These are phyloP conservation scores for Rhizopus stolonifer DNA, from an alignment of 371 early-diverging fungal genomes.

Conservation along the genomic window DNA sequence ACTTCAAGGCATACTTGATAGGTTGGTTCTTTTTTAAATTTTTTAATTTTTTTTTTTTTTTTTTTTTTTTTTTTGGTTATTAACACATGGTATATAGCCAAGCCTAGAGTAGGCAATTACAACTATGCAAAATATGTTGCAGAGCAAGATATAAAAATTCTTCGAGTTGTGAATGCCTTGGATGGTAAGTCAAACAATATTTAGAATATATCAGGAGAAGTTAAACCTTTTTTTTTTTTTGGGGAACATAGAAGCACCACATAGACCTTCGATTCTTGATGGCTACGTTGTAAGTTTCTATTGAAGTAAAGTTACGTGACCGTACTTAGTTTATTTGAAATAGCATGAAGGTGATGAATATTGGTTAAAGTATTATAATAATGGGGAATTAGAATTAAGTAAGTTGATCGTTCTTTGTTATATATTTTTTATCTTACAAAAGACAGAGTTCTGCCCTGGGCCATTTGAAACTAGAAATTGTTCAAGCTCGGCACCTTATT, in stretches of 20 bases:
- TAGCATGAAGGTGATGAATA: slow-evolving; percentile 26
- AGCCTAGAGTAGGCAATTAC: slow-evolving; percentile 17
- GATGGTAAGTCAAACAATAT: slow-evolving; percentile 11
- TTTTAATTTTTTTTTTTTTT: too few species aligned
- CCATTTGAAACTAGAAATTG: slow-evolving; percentile 19
- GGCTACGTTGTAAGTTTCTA: slow-evolving; percentile 15
- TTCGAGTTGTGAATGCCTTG: slow-evolving; percentile 7
- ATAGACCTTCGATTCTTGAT: slow-evolving; percentile 7
- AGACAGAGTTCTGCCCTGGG: slow-evolving; percentile 8
- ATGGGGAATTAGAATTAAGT: slow-evolving; percentile 2
- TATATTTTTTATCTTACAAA: background rate
- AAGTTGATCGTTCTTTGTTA: too few species aligned
- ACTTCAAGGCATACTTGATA: slow-evolving; percentile 11
- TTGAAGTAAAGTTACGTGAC: background rate
- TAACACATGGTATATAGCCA: background rate
- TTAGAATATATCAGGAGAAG: too few species aligned
- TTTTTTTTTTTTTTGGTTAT: background rate
- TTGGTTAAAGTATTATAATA: slow-evolving; percentile 10
- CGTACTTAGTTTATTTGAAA: background rate
- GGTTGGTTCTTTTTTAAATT: background rate
- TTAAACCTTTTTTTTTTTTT: background rate
- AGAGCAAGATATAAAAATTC: background rate
- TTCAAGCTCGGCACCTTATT: slow-evolving; percentile 6
- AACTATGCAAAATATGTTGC: slow-evolving; percentile 15
- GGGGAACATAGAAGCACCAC: background rate